These are phyloP conservation scores for Funneliformis caledonium DNA, from an alignment of 371 early-diverging fungal genomes.

Conservation along the genomic window DNA sequence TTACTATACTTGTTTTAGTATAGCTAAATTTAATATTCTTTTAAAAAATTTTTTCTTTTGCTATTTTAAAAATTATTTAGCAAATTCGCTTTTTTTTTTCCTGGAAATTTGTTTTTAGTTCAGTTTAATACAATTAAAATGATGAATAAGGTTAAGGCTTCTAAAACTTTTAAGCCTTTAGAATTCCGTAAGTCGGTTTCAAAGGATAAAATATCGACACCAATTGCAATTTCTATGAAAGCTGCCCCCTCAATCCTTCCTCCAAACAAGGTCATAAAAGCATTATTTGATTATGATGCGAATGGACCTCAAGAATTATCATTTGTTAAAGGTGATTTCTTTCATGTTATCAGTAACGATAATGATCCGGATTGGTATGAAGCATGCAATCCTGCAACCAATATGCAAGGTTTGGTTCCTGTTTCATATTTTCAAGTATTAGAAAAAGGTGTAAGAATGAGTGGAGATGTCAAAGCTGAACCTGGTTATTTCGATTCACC, in stretches of 20 bases:
- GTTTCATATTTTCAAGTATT: constrained; percentile 80
- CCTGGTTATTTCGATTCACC: constrained; percentile 37
- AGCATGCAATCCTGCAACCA: constrained; percentile 83
- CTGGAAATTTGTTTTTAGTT: neutral
- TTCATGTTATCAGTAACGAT: constrained; percentile 85
- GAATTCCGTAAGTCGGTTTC: constrained; percentile 36
- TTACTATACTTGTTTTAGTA: no score
- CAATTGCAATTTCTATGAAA: constrained; percentile 26
- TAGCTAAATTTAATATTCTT: no score
- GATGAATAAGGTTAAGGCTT: constrained; percentile 19
- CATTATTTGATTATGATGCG: constrained; percentile 73
- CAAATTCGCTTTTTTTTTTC: neutral
- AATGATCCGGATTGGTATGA: constrained; percentile 80
- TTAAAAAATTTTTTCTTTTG: no score
- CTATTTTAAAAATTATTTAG: neutral
- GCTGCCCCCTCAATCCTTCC: constrained; percentile 29
- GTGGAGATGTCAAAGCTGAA: constrained; percentile 36
- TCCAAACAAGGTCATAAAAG: constrained; percentile 88
- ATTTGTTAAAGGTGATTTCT: constrained; percentile 87
- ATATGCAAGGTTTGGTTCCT: constrained; percentile 80
- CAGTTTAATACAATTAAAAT: neutral
- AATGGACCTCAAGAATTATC: constrained; percentile 72
- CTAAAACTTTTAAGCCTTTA: constrained; percentile 33
- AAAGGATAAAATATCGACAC: constrained; percentile 37
- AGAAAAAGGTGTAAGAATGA: constrained; percentile 50